Conservation (phyloP, 2,329 filamentous ascomycete species). For the Xylariaceae sp. region DNA sequence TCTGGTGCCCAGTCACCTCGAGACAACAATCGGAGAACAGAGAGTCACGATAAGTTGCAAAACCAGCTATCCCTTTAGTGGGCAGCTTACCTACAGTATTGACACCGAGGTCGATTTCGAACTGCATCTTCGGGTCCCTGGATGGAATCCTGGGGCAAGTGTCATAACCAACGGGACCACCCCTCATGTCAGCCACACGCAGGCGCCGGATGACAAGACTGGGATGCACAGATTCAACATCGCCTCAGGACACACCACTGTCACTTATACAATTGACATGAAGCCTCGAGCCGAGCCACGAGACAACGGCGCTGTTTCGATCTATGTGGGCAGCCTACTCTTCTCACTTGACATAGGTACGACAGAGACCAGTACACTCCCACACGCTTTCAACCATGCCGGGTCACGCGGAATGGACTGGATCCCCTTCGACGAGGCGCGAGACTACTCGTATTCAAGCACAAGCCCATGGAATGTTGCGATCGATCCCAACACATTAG, state of each 20-base stretch:
- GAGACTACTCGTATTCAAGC: neutral
- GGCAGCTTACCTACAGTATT: neutral
- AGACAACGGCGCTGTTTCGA: neutral
- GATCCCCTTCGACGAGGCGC: neutral
- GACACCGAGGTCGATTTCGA: neutral
- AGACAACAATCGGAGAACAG: slow-evolving; percentile 35
- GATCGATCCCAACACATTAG: neutral
- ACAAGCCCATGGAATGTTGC: slow-evolving; percentile 1
- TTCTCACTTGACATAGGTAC: neutral
- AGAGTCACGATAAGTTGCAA: slow-evolving; percentile 35
- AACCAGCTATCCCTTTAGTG: slow-evolving; percentile 1
- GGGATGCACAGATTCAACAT: neutral
- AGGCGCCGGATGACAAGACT: neutral
- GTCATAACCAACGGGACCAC: neutral
- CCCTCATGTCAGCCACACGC: neutral
- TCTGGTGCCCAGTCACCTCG: slow-evolving; percentile 44
- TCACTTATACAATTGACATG: slow-evolving; percentile 31
- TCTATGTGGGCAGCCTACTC: slow-evolving; percentile 1
- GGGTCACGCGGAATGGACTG: neutral
- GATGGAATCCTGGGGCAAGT: neutral
- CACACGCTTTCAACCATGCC: neutral
- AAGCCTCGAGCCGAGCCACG: neutral
- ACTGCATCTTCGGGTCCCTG: neutral
- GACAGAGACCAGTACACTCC: neutral
- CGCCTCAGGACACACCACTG: neutral